Base-by-base conservation (phyloP, 75 land plant genomes). In the Azolla pinnata region DNA sequence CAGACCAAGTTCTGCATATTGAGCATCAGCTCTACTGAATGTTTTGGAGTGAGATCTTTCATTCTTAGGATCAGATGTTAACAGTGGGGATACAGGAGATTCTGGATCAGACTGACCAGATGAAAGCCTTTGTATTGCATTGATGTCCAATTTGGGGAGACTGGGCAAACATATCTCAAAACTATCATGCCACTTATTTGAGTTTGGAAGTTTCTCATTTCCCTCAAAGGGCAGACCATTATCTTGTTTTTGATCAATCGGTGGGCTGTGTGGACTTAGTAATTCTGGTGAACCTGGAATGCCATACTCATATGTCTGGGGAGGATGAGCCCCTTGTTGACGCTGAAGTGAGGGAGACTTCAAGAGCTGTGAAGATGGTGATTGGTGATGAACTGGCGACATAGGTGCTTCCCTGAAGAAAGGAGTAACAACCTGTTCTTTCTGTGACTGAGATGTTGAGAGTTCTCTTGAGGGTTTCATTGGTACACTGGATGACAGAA, bases 41-140 rank as follows among this genome's bases (percentile, higher is more conserved):
- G 87, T 90, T 62, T 95, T 90, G 33, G 99, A 90, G 62, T 95
- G 96, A 25, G 99, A 95, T 1, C 97, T 79, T 65, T 95, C 97
- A 74, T 84, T 84, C 58, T 83, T 76, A 32, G 97, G 99, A 78
- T 95, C 99, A 71, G 99, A 86, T 67, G 90, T 88, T 71, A 95
- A 70, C 45, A 95, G 88, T 38, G 97, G 99, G 27, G 99, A 95
- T 16, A 90, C 77, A 53, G 99, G 97, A 18, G 99, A 95, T 64
- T 95, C 99, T 14, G 99, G 99, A 56, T 83, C 86, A 32, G 87
- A 84, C 14, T 79, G 60, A 77, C 75, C 75, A 33, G 86, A 71
- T 34, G 68, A 46, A 67, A 70, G 85, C 19, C 71, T 60, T 57
- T 66, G 67, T 23, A 80, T 46, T 53, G 84, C 17, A 54, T 76